Conservation (phyloP, 1,284 basidiomycete genomes). For the Apiotrichum gamsii region DNA sequence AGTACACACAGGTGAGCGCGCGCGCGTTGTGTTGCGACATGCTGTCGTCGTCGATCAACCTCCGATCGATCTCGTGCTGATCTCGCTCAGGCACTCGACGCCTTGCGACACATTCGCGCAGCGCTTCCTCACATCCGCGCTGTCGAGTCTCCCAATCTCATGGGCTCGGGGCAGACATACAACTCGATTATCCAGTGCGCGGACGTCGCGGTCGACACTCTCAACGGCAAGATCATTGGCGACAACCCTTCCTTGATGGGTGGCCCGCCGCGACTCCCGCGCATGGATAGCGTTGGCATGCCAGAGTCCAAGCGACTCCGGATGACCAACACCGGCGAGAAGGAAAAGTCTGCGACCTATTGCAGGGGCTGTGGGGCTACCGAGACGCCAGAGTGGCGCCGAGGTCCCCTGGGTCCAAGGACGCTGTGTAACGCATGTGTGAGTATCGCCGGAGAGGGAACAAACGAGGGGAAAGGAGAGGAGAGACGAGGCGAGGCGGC, state of each 20-base stretch:
- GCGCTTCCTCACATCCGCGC: constrained; percentile 28
- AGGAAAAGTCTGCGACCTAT: constrained; percentile 25
- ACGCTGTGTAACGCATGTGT: constrained; percentile 48
- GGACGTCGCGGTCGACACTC: constrained; percentile 18
- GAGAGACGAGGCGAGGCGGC: too few species aligned
- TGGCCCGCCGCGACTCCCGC: constrained; percentile 1
- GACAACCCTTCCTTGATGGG: not conserved
- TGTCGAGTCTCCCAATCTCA: not conserved
- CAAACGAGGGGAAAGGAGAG: too few species aligned
- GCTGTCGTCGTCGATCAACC: not conserved
- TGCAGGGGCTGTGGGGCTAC: constrained; percentile 46
- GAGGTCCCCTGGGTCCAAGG: constrained; percentile 45
- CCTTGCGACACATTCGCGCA: constrained; percentile 22
- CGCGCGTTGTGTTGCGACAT: constrained; percentile 9
- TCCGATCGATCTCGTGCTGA: not conserved
- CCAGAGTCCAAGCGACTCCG: constrained; percentile 10
- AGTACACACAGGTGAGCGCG: constrained; percentile 35
- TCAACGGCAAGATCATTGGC: constrained; percentile 19
- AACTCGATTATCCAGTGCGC: constrained; percentile 28
- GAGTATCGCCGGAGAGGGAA: too few species aligned
- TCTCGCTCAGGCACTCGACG: constrained; percentile 21
- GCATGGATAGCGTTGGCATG: not conserved
- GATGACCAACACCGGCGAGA: constrained; percentile 10
- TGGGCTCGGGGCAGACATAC: constrained; percentile 17
- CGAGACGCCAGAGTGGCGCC: constrained; percentile 47